Evolutionary conservation across 2,329 filamentous ascomycete species (phyloP), one percentile per base, ranked within the genome.

Genomic region (Fonsecaea nubica): DNA sequence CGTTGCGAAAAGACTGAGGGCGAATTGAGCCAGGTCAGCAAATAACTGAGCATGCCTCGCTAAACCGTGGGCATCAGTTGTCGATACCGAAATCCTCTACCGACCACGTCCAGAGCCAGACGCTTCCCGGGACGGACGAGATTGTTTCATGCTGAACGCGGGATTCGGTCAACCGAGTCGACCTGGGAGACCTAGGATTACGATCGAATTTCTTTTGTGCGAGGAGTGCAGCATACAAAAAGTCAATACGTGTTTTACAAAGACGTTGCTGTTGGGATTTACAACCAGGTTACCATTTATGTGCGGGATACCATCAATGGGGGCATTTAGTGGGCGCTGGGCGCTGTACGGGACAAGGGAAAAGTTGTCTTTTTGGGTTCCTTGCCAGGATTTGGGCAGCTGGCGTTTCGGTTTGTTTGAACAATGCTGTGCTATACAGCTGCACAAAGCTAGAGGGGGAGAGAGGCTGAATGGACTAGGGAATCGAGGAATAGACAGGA

Each of bases 1-100:
- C 65, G 32, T 33, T 66, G 18, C 65, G 68, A 6, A 66, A 70
- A 12, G 68, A 70, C 50, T 69, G 59, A 67, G 55, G 12, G 12
- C 18, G 18, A 36, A 8, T 21, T 55, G 7, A 18, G 8, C 25
- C 25, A 25, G 25, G 25, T 25, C 25, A 25, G 25, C 25, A 25
- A 25, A 0, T 0, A 25, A 2, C 25, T 25, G 25, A 25, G 2
- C 2, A 25, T 25, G 2, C 3, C 25, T 25, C 25, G 25, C 25
- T 25, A 25, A 25, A 25, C 25, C 25, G 2, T 25, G 1, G 25
- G 25, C 25, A 25, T 25, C 25, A 25, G 1, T 25, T 25, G 25
- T 2, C 25, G 25, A 25, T 25, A 25, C 2, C 25, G 25, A 25
- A 25, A 25, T 25, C 3, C 2, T 3, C 25, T 25, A 25, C 2